Percentiles rank a stretch among this genome's conserved stretches.
These are phyloP conservation scores for Tephrocybe rancida DNA, from an alignment of 768 basidiomycete genomes.

Conservation along the genomic window DNA sequence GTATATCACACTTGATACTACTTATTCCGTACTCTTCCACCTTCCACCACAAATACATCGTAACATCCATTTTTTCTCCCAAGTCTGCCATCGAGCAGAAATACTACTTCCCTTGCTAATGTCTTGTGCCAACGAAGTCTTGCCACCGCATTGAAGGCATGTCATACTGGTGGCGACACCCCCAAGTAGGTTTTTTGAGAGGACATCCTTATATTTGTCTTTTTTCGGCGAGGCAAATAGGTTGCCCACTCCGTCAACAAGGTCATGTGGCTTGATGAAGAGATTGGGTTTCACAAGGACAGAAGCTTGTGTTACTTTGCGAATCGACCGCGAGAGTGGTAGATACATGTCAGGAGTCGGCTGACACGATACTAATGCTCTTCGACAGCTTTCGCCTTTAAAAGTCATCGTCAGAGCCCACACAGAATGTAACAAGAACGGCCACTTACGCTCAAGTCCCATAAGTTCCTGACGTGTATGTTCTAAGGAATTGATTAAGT, in stretches of 20 bases:
- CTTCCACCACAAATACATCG: slow-evolving; percentile 74
- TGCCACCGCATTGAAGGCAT: slow-evolving; percentile 69
- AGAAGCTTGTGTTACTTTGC: slow-evolving; percentile 46
- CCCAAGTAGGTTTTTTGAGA: slow-evolving; percentile 60
- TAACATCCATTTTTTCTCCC: slow-evolving; percentile 62
- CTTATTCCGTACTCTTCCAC: slow-evolving; percentile 40
- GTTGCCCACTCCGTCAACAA: slow-evolving; percentile 62
- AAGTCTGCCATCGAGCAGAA: slow-evolving; percentile 54
- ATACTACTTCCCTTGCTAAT: slow-evolving; percentile 28
- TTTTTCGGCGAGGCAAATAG: slow-evolving; percentile 35
- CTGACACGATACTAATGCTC: slow-evolving; percentile 60
- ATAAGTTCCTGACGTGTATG: slow-evolving; percentile 35
- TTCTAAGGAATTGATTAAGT: slow-evolving; percentile 48
- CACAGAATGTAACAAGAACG: neutral
- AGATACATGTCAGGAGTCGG: slow-evolving; percentile 50
- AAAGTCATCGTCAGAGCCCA: slow-evolving; percentile 10
- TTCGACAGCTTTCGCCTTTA: slow-evolving; percentile 51
- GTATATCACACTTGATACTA: neutral
- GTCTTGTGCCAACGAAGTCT: slow-evolving; percentile 45
- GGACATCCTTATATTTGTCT: slow-evolving; percentile 55
- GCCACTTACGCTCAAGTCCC: slow-evolving; percentile 34
- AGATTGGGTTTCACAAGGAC: slow-evolving; percentile 66
- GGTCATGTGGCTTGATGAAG: slow-evolving; percentile 72
- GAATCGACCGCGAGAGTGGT: slow-evolving; percentile 44
- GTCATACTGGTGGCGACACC: slow-evolving; percentile 37